Percentiles rank a stretch among this genome's conserved stretches.
phyloP scores from a whole-genome alignment of 805 yeast species.

The Candida manassasensis region DNA sequence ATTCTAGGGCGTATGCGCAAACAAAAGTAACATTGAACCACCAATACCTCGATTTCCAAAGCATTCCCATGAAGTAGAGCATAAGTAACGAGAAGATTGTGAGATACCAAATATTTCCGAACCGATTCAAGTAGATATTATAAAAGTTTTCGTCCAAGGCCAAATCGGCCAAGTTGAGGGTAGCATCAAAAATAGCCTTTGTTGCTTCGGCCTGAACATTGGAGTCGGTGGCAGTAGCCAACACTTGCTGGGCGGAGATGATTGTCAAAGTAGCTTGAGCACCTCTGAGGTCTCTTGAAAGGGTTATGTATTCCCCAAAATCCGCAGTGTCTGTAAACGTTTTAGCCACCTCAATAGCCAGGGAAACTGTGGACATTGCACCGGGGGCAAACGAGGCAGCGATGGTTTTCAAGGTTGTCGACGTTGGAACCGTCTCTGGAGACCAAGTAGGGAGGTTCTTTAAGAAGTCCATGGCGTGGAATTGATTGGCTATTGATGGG shows the following conservation, averaged over 20 bases:
- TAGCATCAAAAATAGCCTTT: constrained; percentile 23
- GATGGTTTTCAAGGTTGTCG: constrained; percentile 22
- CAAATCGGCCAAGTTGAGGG: constrained; percentile 25
- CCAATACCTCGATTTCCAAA: constrained; percentile 25
- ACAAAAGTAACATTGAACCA: constrained; percentile 34
- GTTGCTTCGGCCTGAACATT: constrained; percentile 24
- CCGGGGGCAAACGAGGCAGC: constrained; percentile 21
- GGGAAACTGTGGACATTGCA: constrained; percentile 15
- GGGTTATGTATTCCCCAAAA: constrained; percentile 11
- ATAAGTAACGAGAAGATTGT: constrained; percentile 20
- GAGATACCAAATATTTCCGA: constrained; percentile 27
- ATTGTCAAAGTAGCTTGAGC: constrained; percentile 31
- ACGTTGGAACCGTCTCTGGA: constrained; percentile 21
- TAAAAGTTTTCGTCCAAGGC: constrained; percentile 22
- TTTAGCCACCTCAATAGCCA: constrained; percentile 15
- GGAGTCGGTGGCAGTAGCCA: constrained; percentile 32
- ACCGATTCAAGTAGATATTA: constrained; percentile 26
- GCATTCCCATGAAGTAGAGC: constrained; percentile 19
- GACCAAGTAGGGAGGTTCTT: constrained; percentile 16
- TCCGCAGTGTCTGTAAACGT: constrained; percentile 9
- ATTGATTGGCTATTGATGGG: too few species aligned
- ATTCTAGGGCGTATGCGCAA: constrained; percentile 29
- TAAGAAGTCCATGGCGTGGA: too few species aligned
- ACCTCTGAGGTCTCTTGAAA: constrained; percentile 23
- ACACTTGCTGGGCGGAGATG: constrained; percentile 25